These are phyloP conservation scores for Aureobasidium namibiae DNA, from an alignment of 2,329 filamentous ascomycete species.

Conservation along the genomic window DNA sequence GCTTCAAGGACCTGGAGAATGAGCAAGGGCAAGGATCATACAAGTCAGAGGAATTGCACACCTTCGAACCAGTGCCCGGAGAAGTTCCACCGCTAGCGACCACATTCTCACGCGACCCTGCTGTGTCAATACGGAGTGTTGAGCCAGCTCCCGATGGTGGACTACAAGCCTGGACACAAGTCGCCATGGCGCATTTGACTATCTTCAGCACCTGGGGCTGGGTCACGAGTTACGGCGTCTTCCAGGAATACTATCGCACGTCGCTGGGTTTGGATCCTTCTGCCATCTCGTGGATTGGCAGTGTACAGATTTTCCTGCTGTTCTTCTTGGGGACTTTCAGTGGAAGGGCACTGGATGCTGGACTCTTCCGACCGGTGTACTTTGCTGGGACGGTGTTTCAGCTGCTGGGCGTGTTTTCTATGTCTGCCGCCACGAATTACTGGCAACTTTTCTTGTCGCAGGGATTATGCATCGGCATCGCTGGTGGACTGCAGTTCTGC, in stretches of 20 bases:
- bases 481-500: conserved; percentile 34
- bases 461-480: conserved; percentile 39
- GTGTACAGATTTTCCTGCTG: conserved; percentile 17
- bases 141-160: conserved; percentile 35
- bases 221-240: conserved; percentile 36
- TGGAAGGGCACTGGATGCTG: conserved; percentile 14
- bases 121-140: not conserved
- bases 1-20: not conserved
- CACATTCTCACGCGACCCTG: not conserved
- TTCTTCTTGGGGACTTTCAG: conserved; percentile 15
- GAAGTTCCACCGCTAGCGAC: not conserved
- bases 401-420: conserved; percentile 35
- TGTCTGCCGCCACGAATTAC: conserved; percentile 32
- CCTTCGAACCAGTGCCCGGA: not conserved
- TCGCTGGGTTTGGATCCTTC: conserved; percentile 28
- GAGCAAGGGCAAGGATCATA: conserved; percentile 2
- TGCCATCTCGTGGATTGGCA: conserved; percentile 23
- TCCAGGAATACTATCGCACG: conserved; percentile 39
- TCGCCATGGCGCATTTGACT: conserved; percentile 28
- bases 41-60: not conserved
- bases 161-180: conserved; percentile 29
- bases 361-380: conserved; percentile 28
- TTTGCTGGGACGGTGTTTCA: conserved; percentile 30
- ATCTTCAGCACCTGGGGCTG: conserved; percentile 26
- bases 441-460: conserved; percentile 43